Evolutionary conservation across 164 flowering plant species (phyloP).

Genomic region (Magnolia kwangsiensis): DNA sequence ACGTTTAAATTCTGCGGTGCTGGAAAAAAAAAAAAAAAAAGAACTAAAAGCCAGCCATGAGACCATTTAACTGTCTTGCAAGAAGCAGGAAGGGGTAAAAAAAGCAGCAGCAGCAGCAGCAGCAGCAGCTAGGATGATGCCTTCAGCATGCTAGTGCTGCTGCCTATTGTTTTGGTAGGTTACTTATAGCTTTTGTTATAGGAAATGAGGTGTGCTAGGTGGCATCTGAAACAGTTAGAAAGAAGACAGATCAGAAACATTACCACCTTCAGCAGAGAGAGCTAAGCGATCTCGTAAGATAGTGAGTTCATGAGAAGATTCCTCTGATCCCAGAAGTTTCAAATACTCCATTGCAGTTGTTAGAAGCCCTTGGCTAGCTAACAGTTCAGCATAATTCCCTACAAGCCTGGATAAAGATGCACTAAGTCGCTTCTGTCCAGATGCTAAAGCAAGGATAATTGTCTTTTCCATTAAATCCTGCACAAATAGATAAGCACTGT

Average conservation of each 20-base stretch:
- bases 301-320: constrained; percentile 74
- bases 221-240: neutral
- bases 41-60: neutral
- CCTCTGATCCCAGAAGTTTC: constrained; percentile 79
- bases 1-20: neutral
- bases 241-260: neutral
- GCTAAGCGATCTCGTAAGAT: constrained; percentile 82
- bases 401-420: constrained; percentile 79
- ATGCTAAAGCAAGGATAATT: constrained; percentile 82
- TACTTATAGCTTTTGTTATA: neutral
- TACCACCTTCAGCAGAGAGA: constrained; percentile 59
- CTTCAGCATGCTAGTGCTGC: neutral
- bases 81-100: neutral
- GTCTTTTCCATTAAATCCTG: constrained; percentile 99
- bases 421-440: constrained; percentile 81
- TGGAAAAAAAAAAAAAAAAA: neutral
- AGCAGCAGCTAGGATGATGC: neutral
- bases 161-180: neutral
- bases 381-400: constrained; percentile 93
- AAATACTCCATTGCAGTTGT: constrained; percentile 88
- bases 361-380: constrained; percentile 91
- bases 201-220: neutral
- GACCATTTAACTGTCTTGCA: neutral
- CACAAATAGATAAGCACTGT: neutral
- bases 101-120: neutral